Conservation (phyloP, 495 filamentous ascomycete species). For the Neurospora cerealis region DNA sequence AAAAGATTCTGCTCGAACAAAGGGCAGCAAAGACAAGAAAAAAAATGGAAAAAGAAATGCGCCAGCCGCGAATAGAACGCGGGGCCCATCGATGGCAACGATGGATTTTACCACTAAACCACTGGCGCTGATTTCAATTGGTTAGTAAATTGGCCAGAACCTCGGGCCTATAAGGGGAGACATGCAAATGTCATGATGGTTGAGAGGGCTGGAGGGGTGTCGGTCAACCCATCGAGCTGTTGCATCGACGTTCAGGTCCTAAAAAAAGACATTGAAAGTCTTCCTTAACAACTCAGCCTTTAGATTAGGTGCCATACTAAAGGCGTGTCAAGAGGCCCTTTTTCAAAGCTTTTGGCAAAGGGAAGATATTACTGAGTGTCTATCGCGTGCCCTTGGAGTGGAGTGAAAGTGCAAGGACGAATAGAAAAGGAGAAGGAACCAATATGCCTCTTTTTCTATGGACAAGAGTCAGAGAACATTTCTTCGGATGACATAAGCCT, state of each 20-base stretch:
- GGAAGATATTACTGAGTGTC: not conserved
- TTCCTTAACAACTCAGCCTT: too few relatives aligned
- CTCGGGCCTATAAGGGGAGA: not conserved
- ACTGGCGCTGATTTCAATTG: slow-evolving; percentile 13
- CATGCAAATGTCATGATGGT: not conserved
- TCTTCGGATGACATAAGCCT: too few relatives aligned
- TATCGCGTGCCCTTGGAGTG: not conserved
- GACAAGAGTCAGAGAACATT: not conserved
- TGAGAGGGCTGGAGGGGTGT: not conserved
- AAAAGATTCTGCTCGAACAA: not conserved
- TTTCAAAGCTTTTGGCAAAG: too few relatives aligned
- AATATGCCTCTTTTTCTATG: not conserved
- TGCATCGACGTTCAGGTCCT: not conserved
- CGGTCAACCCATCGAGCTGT: not conserved
- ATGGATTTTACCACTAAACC: slow-evolving; percentile 47
- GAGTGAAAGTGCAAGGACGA: not conserved
- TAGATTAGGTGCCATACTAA: too few relatives aligned
- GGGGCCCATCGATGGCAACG: slow-evolving; percentile 45
- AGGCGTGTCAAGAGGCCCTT: too few relatives aligned
- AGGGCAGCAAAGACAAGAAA: not conserved
- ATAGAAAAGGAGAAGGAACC: not conserved
- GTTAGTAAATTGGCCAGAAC: not conserved
- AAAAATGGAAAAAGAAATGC: slow-evolving; percentile 17
- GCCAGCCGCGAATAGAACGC: slow-evolving; percentile 41
- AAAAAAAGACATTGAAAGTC: not conserved